Evolutionary conservation across 345 rosid genomes (phyloP), one percentile per base, ranked within the genome.

Genomic region (Citrus glauca): DNA sequence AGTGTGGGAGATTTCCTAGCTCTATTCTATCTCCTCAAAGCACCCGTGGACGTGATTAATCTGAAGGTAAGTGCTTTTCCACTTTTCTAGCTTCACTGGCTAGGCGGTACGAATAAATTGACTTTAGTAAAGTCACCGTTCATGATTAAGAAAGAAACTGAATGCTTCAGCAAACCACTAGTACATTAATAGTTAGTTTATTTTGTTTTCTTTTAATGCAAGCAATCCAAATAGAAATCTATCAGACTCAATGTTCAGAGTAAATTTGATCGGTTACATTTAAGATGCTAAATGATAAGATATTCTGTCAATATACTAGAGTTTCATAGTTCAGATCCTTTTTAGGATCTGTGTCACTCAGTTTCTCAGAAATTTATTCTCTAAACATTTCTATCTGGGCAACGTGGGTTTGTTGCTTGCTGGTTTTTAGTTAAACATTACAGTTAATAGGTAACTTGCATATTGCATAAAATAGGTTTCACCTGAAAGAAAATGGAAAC

Each of bases 1-100:
- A 95, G 99, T 66, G 85, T 88, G 27, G 98, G 99, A 82, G 99
- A 95, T 87, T 92, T 95, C 78, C 80, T 95, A 1, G 85, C 98
- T 63, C 89, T 95, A 7, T 86, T 95, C 71, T 93, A 89, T 79
- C 97, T 95, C 60, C 93, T 95, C 3, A 95, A 95, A 88, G 89
- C 87, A 48, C 96, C 97, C 4, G 86, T 85, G 63, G 92, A 93
- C 80, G 80, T 80, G 38, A 88, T 95, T 73, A 79, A 93, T 69
- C 90, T 95, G 78, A 93, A 93, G 92, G 98, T 87, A 79, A 40
- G 62, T 59, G 6, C 2, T 19, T 55, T 67, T 71, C 14, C 14
- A 17, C 14, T 40, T 75, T 75, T 75, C 28, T 27, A 62, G 24
- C 72, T 19, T 32, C 20, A 5, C 20, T 30, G 17, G 19, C 38